A percentile compares a stretch with the other conserved stretches of the same genome.
phyloP scores from a whole-genome alignment of 106 monocot species.

The Amphibolis antarctica region DNA sequence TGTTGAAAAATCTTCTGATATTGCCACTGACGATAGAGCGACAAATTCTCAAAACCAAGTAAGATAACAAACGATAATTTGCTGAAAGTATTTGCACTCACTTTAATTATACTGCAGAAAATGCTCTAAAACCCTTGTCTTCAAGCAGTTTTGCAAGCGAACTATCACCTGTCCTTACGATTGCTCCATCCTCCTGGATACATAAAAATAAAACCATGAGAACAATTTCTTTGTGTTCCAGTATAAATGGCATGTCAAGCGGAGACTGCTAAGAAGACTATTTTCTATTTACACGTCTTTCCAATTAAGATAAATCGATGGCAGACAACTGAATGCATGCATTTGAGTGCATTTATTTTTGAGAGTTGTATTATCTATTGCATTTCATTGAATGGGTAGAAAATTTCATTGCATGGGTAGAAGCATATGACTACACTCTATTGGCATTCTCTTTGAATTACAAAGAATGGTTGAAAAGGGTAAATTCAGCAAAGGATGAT shows the following conservation, averaged over 20 bases:
- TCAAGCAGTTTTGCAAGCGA: conserved; percentile 69
- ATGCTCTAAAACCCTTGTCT: conserved; percentile 56
- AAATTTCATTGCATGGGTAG: neutral
- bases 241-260: neutral
- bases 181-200: conserved; percentile 57
- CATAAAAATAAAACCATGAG: conserved; percentile 2
- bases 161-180: conserved; percentile 72
- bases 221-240: neutral
- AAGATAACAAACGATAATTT: neutral
- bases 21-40: too few relatives aligned
- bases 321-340: too few relatives aligned
- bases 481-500: too few relatives aligned
- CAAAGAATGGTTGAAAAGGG: neutral
- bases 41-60: neutral
- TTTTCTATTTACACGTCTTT: too few relatives aligned
- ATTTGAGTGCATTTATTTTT: too few relatives aligned
- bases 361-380: too few relatives aligned
- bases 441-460: neutral
- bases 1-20: neutral
- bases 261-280: too few relatives aligned
- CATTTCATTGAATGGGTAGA: neutral
- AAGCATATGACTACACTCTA: neutral
- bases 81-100: neutral
- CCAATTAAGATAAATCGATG: too few relatives aligned
- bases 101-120: conserved; percentile 25